phyloP scores from a whole-genome alignment of 768 basidiomycete genomes.

The Leccinum boreale region DNA sequence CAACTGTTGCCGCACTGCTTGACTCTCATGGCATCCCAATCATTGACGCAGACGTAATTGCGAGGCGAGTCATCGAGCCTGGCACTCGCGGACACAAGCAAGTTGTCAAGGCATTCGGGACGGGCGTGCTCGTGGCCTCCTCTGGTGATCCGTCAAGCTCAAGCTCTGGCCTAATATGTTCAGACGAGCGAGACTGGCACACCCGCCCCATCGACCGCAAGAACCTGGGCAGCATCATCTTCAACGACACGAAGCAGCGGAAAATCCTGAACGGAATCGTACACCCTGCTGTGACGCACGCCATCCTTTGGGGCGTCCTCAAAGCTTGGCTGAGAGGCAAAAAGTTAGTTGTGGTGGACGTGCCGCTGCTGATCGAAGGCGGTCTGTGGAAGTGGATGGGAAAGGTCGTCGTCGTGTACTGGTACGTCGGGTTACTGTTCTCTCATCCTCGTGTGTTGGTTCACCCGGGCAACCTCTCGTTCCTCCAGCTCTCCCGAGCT shows the following conservation, averaged over 20 bases:
- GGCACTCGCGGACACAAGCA: slow-evolving; percentile 69
- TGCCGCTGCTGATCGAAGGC: slow-evolving; percentile 89
- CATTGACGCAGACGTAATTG: slow-evolving; percentile 89
- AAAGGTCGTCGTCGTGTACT: slow-evolving; percentile 85
- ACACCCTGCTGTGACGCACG: slow-evolving; percentile 84
- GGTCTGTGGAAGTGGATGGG: slow-evolving; percentile 83
- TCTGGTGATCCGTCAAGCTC: not conserved
- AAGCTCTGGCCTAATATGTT: not conserved
- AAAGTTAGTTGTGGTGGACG: slow-evolving; percentile 80
- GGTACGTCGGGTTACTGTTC: slow-evolving; percentile 46
- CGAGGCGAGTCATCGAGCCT: slow-evolving; percentile 81
- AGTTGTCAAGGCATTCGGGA: slow-evolving; percentile 72
- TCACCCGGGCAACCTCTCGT: not conserved
- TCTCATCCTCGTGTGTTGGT: not conserved
- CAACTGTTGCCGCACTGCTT: slow-evolving; percentile 80
- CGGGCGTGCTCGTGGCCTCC: slow-evolving; percentile 50
- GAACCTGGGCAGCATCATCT: slow-evolving; percentile 81
- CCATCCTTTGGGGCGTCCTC: slow-evolving; percentile 69
- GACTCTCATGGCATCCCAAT: slow-evolving; percentile 68
- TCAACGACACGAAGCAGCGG: slow-evolving; percentile 70
- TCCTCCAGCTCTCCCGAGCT: slow-evolving; percentile 67
- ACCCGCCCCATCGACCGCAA: slow-evolving; percentile 80
- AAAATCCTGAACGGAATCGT: slow-evolving; percentile 78
- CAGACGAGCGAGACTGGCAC: slow-evolving; percentile 6
- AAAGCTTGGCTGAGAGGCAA: slow-evolving; percentile 75